Base-by-base conservation (phyloP, 768 basidiomycete genomes). In the Xanthoconium stramineum region DNA sequence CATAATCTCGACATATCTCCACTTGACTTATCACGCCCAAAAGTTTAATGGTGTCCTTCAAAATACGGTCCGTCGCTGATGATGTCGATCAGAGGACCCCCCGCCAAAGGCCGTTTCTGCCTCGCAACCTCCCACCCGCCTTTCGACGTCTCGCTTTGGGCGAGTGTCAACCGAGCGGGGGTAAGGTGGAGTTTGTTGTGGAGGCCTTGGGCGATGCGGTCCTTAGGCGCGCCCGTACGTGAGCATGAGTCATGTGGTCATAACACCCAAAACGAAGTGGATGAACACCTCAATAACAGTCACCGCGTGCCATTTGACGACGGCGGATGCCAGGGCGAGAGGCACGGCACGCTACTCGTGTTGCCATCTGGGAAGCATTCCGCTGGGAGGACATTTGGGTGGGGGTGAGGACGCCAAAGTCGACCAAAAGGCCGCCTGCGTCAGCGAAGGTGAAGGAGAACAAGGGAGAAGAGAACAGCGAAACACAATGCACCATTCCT, bases 221-320 rank as follows among this genome's bases (percentile, higher is more conserved):
- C 94, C 17, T 92, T 95, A 67, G 11, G 9, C 8, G 44, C 8
- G 20, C 33, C 11, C 20, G 32, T 36, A 15, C 37, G 37, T 38
- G 6, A 38, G 37, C 37, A 13, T 17, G 19, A 36, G 20, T 24
- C 24, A 24, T 14, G 33, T 14, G 1, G 29, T 13, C 3, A 47
- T 29, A 13, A 24, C 13, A 12, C 12, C 7, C 2, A 3, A 28
- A 48, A 20, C 2, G 20, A 24, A 37, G 30, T 17, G n/a, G n/a
- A 51, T 46, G 62, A 62, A 94, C 91, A 99, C 78, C 68, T 88
- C 84, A 53, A 97, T 89, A 37, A 99, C 91, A 0, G 96, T 98
- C 81, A 99, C 82, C 0, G 95, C 94, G 53, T 96, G 79, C 94
- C 95, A 96, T 74, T 99, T 96, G 37, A 98, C 85, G 54, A 98